Base-by-base conservation (phyloP, 2,329 filamentous ascomycete genomes). In the Penicillium sclerotigenum region DNA sequence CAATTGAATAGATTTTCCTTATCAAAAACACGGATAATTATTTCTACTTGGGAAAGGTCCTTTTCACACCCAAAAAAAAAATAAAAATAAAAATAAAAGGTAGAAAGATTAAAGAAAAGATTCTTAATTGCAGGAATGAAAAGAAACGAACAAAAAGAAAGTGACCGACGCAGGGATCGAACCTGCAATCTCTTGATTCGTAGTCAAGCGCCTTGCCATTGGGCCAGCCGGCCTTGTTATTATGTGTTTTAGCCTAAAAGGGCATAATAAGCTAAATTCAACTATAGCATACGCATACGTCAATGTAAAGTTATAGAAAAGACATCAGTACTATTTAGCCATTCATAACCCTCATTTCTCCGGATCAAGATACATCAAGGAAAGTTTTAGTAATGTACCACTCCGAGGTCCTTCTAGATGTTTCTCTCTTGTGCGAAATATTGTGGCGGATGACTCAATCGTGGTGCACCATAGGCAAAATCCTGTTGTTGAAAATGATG, bases 201-300 rank as follows among this genome's bases (percentile, higher is more conserved):
- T 78, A 79, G 76, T 79, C 76, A 78, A 77, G 74, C 76, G 75
- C 76, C 75, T 78, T 79, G 71, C 76, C 76, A 77, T 77, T 77
- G 74, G 74, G 75, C 75, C 74, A 76, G 68, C 67, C 64, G 68
- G 61, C 68, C 68, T 3, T 4, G 13, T 28, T 22, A 18, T 10
- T 4, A 2, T 13, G 3, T 0, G 8, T 16, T 4, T 9, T n/a
- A 1, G 7, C 2, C 4, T 1, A 4, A 20, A 26, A 28, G 10
- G 22, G 26, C 2, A 5, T 2, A 28, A 53, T 41, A 18, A 46
- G 1, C 24, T 9, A 37, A 33, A 31, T 0, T 13, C 28, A 31
- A 2, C 1, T 1, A 14, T n/a, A n/a, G n/a, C 4, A 5, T 31
- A 2, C 5, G 29, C 28, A 29, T 29, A 29, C 11, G 28, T 10